Conservation (phyloP, 2,329 filamentous ascomycete genomes). For the Calonectria hongkongensis region DNA sequence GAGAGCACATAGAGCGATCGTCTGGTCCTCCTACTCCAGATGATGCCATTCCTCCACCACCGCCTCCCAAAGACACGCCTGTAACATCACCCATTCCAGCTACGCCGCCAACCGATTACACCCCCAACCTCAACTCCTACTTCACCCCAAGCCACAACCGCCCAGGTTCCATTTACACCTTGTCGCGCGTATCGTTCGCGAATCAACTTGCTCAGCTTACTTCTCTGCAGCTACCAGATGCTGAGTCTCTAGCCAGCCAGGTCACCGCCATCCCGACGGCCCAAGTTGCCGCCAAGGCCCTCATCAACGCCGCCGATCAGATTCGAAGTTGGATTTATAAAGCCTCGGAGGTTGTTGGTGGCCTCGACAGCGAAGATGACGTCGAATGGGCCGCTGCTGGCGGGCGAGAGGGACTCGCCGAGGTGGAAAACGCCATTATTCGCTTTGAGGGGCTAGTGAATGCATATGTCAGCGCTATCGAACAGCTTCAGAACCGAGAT, state of each 20-base stretch:
- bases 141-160: constrained; percentile 81
- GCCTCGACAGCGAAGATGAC: constrained; percentile 95
- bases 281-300: constrained; percentile 86
- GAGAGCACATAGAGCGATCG: constrained; percentile 74
- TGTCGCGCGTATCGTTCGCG: constrained; percentile 93
- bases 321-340: constrained; percentile 96
- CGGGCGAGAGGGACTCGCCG: constrained; percentile 85
- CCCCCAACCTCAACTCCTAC: constrained; percentile 74
- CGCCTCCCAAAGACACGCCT: constrained; percentile 64
- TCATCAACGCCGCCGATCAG: constrained; percentile 92
- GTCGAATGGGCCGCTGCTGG: constrained; percentile 97
- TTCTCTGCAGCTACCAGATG: constrained; percentile 90
- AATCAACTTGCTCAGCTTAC: constrained; percentile 95
- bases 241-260: constrained; percentile 86
- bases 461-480: constrained; percentile 95
- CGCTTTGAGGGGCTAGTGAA: constrained; percentile 93
- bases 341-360: constrained; percentile 90
- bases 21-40: constrained; percentile 63
- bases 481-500: constrained; percentile 85
- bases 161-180: constrained; percentile 92
- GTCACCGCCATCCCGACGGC: constrained; percentile 91
- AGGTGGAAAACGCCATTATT: constrained; percentile 83
- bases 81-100: constrained; percentile 51
- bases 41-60: constrained; percentile 62
- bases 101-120: constrained; percentile 64